A percentile compares a stretch with the other conserved stretches of the same genome.
Evolutionary conservation across 352 stramenopile species (phyloP).

Genomic region (Thalassiosira livingstoniorum): DNA sequence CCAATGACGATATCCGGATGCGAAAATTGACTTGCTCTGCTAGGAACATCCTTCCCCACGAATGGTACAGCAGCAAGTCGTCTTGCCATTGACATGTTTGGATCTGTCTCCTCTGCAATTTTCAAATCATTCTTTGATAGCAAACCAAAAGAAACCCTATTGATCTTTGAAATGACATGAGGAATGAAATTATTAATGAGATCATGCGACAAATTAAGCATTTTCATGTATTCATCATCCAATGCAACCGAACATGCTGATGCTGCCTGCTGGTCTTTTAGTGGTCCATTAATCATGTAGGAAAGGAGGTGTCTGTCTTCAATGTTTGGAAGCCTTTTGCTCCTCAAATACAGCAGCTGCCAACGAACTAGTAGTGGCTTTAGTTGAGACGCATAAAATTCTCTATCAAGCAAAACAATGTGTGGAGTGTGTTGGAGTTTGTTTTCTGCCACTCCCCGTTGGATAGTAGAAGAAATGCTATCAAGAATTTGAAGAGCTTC

Average conservation of each 20-base stretch:
- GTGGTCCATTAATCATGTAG: slow-evolving; percentile 88
- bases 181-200: slow-evolving; percentile 97
- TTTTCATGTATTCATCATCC: slow-evolving; percentile 93
- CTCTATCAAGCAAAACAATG: slow-evolving; percentile 95
- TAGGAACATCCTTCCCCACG: slow-evolving; percentile 99
- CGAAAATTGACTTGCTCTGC: slow-evolving; percentile 97
- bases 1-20: slow-evolving; percentile 96
- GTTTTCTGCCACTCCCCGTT: slow-evolving; percentile 92
- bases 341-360: slow-evolving; percentile 92
- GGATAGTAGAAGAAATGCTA: slow-evolving; percentile 87
- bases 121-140: slow-evolving; percentile 89
- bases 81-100: slow-evolving; percentile 94
- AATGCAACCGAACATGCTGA: slow-evolving; percentile 85
- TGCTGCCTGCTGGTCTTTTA: slow-evolving; percentile 85
- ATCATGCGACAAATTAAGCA: slow-evolving; percentile 98
- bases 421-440: slow-evolving; percentile 97
- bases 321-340: slow-evolving; percentile 92
- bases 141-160: slow-evolving; percentile 98
- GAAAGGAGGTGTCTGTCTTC: slow-evolving; percentile 88
- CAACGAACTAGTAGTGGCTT: slow-evolving; percentile 93
- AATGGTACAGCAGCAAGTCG: slow-evolving; percentile 98
- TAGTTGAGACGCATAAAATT: slow-evolving; percentile 94
- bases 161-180: slow-evolving; percentile 99
- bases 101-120: slow-evolving; percentile 85
- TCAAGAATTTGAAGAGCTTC: slow-evolving; percentile 89